These are phyloP conservation scores for Beauveria sp. DNA, from an alignment of 2,329 filamentous ascomycete species.

Conservation along the genomic window DNA sequence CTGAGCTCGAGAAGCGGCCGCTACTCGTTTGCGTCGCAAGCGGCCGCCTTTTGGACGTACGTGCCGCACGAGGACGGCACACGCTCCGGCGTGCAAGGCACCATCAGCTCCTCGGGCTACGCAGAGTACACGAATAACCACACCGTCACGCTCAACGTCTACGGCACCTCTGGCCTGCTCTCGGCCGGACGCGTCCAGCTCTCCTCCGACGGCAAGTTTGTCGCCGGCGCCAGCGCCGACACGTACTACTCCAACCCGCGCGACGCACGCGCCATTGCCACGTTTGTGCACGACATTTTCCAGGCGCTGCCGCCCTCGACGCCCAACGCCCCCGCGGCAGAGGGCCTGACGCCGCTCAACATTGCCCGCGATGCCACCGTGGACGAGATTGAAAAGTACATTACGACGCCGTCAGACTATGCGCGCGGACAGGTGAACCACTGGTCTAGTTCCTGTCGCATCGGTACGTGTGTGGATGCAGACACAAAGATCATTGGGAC, in stretches of 20 bases:
- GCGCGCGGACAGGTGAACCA: slow-evolving; percentile 44
- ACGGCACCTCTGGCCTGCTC: slow-evolving; percentile 46
- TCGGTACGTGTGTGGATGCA: slow-evolving; percentile 41
- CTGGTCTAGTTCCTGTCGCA: slow-evolving; percentile 43
- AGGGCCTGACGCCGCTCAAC: slow-evolving; percentile 39
- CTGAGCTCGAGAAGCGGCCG: slow-evolving; percentile 40
- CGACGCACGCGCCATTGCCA: slow-evolving; percentile 40
- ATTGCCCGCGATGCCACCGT: slow-evolving; percentile 35
- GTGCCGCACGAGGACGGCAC: slow-evolving; percentile 33
- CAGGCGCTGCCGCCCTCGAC: slow-evolving; percentile 26
- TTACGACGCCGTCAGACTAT: slow-evolving; percentile 39
- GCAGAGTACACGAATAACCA: slow-evolving; percentile 30
- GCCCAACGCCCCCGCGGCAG: slow-evolving; percentile 19
- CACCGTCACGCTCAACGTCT: slow-evolving; percentile 48
- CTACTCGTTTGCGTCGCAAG: slow-evolving; percentile 45
- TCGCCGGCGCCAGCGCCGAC: slow-evolving; percentile 31
- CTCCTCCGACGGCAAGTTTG: slow-evolving; percentile 29
- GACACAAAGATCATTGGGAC: slow-evolving; percentile 40
- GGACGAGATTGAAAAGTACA: slow-evolving; percentile 41
- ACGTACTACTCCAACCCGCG: slow-evolving; percentile 40
- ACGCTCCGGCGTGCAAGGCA: slow-evolving; percentile 41
- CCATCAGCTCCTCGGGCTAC: slow-evolving; percentile 40
- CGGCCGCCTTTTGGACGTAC: slow-evolving; percentile 44
- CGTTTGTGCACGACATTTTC: slow-evolving; percentile 44
- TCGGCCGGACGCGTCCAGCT: slow-evolving; percentile 40